Evolutionary conservation across 192 early-diverging fungal genomes (phyloP), one percentile per base, ranked within the genome.

Genomic region (Backusella luteola): DNA sequence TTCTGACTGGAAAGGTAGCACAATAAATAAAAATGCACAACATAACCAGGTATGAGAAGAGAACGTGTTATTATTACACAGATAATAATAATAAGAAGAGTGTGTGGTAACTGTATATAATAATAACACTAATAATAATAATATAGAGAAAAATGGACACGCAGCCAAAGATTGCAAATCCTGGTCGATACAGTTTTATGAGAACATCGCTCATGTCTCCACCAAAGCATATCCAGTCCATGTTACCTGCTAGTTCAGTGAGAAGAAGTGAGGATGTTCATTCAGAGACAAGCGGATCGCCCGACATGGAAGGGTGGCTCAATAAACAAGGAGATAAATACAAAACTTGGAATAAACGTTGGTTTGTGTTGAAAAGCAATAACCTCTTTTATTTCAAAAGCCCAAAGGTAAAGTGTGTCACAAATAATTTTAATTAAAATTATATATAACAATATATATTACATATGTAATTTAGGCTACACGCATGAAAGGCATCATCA

Each of bases 291-390:
- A 44, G 29, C 3, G 44, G 41, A 19, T 34, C 70, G 6, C 86
- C 89, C 0, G 89, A 90, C 63, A 78, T 85, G 71, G 81, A 86
- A 66, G 89, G 89, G 6, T 89, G 81, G 80, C 77, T 90, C 39
- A 81, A 86, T 75, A 90, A 90, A 68, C 86, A 87, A 68, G 84
- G 86, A 1, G 88, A 87, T 53, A 87, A 85, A 29, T 89, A 90
- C 70, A 84, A 82, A 21, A 85, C 83, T 0, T 90, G 87, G 87
- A 88, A 89, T 74, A 84, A 80, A 32, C 81, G 89, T 6, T 90
- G 83, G 85, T 90, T 87, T 77, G 85, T 89, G 56, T 79, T 90
- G 23, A 89, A 90, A 69, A 84, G 85, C 1, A 74, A 77, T 0
- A 83, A 85, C 34, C 79, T 90, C 19, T 90, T 83, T 70, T 89